Evolutionary conservation across 306 rosid species (phyloP), one percentile per base, ranked within the genome.

Genomic region (Glycine soja): DNA sequence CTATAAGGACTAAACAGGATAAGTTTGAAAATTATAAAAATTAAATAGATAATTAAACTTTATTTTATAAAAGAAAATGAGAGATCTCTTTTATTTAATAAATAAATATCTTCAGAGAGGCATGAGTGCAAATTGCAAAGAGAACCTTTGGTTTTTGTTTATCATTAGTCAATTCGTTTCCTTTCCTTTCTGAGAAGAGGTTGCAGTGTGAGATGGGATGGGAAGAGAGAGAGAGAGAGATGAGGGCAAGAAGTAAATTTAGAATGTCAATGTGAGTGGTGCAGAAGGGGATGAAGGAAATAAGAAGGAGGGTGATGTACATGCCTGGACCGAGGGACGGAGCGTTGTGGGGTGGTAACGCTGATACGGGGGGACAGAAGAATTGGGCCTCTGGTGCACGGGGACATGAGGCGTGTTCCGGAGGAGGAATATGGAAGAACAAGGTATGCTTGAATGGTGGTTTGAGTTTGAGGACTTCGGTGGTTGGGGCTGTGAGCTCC

Each of bases 301-400:
- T 80, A 82, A 46, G 86, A 70, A 75, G 90, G 76, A 84, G 85
- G 18, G 87, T 88, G 51, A 88, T 90, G n/a, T 87, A 90, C 80
- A 87, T 87, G 91, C 91, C 93, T 30, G 79, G 91, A 30, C 91
- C 85, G 0, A 81, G 85, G 9, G 81, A 82, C 68, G 85, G 81
- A 59, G 78, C 81, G 16, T 81, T 81, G 40, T 18, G 85, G 0
- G 16, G 51, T n/a, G 36, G 85, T 82, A 32, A 82, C 85, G 3
- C 78, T 82, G 50, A 82, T 82, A 9, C 85, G 81, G 30, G 81
- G 77, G 14, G 85, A 76, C 67, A n/a, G n/a, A n/a, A 81, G 85
- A 48, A 70, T 76, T 2, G 81, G 81, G 11, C 85, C 85, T 36
- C 73, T 76, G 24, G 85, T 82, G 50, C 77, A 76, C 67, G 85